Evolutionary conservation across 1,284 basidiomycete species (phyloP), one percentile per base, ranked within the genome.

Genomic region (Xerocomus nothofagi): DNA sequence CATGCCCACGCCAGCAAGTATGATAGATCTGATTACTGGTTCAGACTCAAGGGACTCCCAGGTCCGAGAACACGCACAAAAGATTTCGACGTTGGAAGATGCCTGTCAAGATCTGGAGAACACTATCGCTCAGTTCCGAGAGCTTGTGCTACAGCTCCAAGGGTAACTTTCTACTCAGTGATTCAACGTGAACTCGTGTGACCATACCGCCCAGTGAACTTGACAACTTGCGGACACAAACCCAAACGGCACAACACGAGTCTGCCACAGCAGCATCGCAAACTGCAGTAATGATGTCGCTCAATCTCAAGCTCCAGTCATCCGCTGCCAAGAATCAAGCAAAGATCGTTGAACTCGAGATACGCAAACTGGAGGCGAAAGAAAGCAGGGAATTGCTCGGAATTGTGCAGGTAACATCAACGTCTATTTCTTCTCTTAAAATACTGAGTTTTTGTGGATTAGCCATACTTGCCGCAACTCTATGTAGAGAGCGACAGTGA

Each of bases 251-350:
- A 4, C 88, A 92, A 59, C 78, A 81, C 40, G 88, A 94, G 65
- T 89, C 89, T 7, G 87, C 86, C 4, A 82, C 80, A 14, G 76
- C 88, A 57, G 76, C 82, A 49, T 81, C 88, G 34, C 82, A 94
- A 74, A 81, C 87, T 39, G 79, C 93, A 48, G 81, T 88, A 53
- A 86, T 97, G 74, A 84, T 97, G 77, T 93, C 92, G 45, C 75
- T 96, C 50, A 97, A 97, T 65, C 78, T 96, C 67, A 96, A 92
- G 67, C 78, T 98, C 4, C 93, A 98, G 67, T 90, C 88, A 1
- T 81, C 90, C 1, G 92, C 89, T 0, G 80, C 85, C 31, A 97
- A 95, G 78, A 89, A 90, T 55, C 93, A 95, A 63, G 86, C 90
- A 14, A 87, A 86, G 66, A 84, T 81, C 17, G 88, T 98, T 50